Base-by-base conservation (phyloP, 2,329 filamentous ascomycete genomes). In the Amphichorda felina region DNA sequence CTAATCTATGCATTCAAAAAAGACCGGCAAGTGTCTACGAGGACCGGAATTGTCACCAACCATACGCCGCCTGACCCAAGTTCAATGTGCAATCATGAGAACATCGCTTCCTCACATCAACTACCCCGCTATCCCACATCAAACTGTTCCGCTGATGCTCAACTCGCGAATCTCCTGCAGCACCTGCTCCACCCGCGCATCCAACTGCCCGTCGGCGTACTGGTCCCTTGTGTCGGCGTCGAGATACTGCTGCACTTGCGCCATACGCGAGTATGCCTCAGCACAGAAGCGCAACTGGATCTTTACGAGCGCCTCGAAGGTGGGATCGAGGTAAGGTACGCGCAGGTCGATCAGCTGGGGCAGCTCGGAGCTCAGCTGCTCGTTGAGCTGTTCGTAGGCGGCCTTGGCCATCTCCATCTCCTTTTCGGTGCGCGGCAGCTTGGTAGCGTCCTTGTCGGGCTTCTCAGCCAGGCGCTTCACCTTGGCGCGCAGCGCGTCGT, bases 391-490 rank as follows among this genome's bases (percentile, higher is more conserved):
- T 57, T 98, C 91, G 66, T 98, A 98, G 8, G 86, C 84, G 38
- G 76, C 77, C 60, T 84, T 89, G 44, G 89, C 86, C 73, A 95
- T 86, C 48, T 96, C 88, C 57, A 87, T 79, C 61, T 98, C 93
- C 68, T 93, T 93, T 58, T 98, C 91, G 17, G 89, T 85, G 38
- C 89, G 84, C 2, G 93, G 91, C 37, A 98, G 76, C 66, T 96
- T 98, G 35, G 85, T 89, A 11, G 87, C 85, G 55, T 98, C 91
- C 69, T 98, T 98, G 69, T 98, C 91, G 32, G 91, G 91, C 68
- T 98, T 96, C 61, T 98, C 93, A 36, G 85, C 86, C 27, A 98
- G 76, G 59, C 87, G 89, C 72, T 95, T 95, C 51, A 98, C 91
- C 59, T 91, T 94, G 45, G 87, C 86, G 43, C 91, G 84, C 61